Conservation (phyloP, 164 flowering plant genomes). For the Buxus sempervirens region DNA sequence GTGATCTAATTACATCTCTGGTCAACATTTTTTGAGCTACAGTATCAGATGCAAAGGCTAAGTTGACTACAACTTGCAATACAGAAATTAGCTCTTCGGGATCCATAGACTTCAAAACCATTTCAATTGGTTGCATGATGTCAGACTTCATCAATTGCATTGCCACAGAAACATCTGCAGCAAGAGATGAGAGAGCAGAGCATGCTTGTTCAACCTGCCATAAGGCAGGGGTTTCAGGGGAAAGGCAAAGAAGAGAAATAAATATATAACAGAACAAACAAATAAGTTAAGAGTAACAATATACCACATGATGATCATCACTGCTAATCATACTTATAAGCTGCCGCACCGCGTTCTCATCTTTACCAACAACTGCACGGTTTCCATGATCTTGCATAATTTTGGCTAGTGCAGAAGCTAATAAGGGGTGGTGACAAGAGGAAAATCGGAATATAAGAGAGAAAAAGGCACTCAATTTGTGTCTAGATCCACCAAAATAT, state of each 20-base stretch:
- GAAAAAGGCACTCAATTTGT: constrained; percentile 80
- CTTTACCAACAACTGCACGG: constrained; percentile 67
- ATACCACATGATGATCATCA: constrained; percentile 77
- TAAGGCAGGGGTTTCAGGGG: background rate
- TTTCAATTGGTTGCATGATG: constrained; percentile 70
- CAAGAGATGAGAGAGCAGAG: constrained; percentile 66
- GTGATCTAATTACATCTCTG: constrained; percentile 56
- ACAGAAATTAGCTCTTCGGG: constrained; percentile 61
- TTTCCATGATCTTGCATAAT: constrained; percentile 74
- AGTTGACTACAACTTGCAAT: constrained; percentile 53
- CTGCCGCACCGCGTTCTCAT: constrained; percentile 81
- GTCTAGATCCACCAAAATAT: constrained; percentile 65
- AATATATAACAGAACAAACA: background rate
- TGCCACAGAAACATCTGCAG: constrained; percentile 61
- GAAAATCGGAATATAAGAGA: constrained; percentile 80
- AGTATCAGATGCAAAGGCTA: constrained; percentile 50
- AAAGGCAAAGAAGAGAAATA: too few species aligned
- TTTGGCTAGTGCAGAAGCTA: constrained; percentile 78
- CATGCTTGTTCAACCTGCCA: constrained; percentile 71
- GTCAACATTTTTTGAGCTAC: constrained; percentile 68
- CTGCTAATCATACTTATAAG: constrained; percentile 84
- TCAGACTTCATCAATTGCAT: constrained; percentile 72
- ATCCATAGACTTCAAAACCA: constrained; percentile 43
- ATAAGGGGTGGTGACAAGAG: constrained; percentile 76
- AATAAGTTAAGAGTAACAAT: constrained; percentile 1